These are phyloP conservation scores for Haplosporangium gracile DNA, from an alignment of 192 early-diverging fungal species.

Conservation along the genomic window DNA sequence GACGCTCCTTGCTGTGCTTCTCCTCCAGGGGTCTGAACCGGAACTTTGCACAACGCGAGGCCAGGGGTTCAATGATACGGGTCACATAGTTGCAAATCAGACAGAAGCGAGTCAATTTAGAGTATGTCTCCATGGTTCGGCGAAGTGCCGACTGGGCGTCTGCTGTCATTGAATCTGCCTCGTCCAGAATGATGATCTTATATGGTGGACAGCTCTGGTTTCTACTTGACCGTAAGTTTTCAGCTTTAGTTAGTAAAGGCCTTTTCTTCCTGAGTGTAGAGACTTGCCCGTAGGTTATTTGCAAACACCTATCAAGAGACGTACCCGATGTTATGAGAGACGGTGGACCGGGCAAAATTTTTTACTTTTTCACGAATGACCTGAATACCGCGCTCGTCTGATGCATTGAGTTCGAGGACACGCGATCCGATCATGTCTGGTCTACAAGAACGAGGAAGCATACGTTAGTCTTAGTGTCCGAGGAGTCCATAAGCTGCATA, in stretches of 20 bases:
- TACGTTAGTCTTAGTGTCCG: not conserved
- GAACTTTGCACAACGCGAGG: conserved; percentile 96
- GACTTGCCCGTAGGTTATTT: not conserved
- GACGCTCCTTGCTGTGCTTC: conserved; percentile 68
- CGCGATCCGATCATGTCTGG: conserved; percentile 82
- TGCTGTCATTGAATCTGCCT: conserved; percentile 96
- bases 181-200: conserved; percentile 97
- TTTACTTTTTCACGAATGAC: conserved; percentile 95
- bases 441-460: conserved; percentile 62
- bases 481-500: not conserved
- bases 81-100: conserved; percentile 93
- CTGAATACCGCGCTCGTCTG: conserved; percentile 97
- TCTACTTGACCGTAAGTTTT: conserved; percentile 38
- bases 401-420: conserved; percentile 96
- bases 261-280: not conserved
- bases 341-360: conserved; percentile 86
- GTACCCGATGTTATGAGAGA: conserved; percentile 62
- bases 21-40: conserved; percentile 88
- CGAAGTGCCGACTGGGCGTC: conserved; percentile 95
- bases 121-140: conserved; percentile 96
- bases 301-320: not conserved
- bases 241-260: not conserved
- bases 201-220: conserved; percentile 79
- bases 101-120: conserved; percentile 93
- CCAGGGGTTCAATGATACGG: conserved; percentile 94